Evolutionary conservation across 1,284 basidiomycete genomes (phyloP).

Genomic region (Heterobasidion occidentale): DNA sequence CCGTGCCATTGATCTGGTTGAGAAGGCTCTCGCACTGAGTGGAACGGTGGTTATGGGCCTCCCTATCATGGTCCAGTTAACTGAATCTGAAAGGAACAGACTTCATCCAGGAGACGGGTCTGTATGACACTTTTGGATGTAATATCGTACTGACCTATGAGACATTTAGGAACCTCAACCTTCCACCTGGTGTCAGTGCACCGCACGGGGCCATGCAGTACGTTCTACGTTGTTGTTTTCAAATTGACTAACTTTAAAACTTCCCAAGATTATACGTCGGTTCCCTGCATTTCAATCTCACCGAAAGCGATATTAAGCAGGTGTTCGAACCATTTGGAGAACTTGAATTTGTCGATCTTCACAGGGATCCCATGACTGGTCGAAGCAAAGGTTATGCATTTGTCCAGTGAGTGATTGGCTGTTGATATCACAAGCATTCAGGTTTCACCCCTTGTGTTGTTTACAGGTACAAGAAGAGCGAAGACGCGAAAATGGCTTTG

Average conservation of each 20-base stretch:
- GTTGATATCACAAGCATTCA: neutral
- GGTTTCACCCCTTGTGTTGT: neutral
- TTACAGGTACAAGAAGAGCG: conserved; percentile 73
- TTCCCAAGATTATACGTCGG: conserved; percentile 84
- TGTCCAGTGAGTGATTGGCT: conserved; percentile 65
- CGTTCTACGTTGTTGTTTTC: conserved; percentile 21
- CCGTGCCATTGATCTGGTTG: conserved; percentile 81
- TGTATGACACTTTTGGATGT: conserved; percentile 18
- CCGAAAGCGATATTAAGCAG: conserved; percentile 93
- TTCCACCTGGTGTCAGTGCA: conserved; percentile 69
- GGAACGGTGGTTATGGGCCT: conserved; percentile 97
- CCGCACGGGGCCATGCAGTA: conserved; percentile 76
- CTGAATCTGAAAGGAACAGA: conserved; percentile 93
- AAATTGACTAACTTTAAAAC: neutral
- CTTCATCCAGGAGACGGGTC: conserved; percentile 79
- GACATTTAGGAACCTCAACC: conserved; percentile 55
- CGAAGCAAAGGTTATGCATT: conserved; percentile 98
- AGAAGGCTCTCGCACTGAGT: conserved; percentile 81
- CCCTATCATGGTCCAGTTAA: conserved; percentile 92
- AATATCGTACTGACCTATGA: conserved; percentile 6
- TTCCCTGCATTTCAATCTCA: conserved; percentile 93
- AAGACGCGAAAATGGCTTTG: conserved; percentile 92
- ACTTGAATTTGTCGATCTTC: conserved; percentile 96
- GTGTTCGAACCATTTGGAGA: conserved; percentile 99
- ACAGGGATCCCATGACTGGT: conserved; percentile 87